phyloP scores from a whole-genome alignment of 2,329 filamentous ascomycete species.

The Purpureocillium takamizusanense region DNA sequence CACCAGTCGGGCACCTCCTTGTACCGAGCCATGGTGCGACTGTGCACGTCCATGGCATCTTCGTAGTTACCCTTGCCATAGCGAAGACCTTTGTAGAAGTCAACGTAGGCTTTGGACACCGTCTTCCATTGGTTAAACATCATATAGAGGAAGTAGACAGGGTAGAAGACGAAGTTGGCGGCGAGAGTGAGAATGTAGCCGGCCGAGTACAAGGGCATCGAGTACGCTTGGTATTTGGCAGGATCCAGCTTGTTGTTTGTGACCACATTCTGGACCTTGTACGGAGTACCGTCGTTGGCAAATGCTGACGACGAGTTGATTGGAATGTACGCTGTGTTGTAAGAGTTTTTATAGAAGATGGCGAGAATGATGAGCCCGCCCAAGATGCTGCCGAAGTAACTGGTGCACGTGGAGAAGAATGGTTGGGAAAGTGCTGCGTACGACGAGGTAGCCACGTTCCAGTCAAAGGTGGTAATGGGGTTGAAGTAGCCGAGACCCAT shows the following conservation, averaged over 20 bases:
- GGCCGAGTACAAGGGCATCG: constrained; percentile 33
- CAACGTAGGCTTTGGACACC: constrained; percentile 24
- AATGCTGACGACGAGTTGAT: constrained; percentile 35
- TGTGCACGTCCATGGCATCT: constrained; percentile 31
- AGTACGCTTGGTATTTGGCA: constrained; percentile 30
- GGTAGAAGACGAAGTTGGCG: constrained; percentile 34
- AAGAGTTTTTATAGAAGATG: constrained; percentile 33
- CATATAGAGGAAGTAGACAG: constrained; percentile 32
- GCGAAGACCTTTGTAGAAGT: constrained; percentile 28
- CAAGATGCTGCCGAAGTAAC: constrained; percentile 23
- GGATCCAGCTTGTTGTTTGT: constrained; percentile 27
- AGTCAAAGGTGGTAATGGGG: constrained; percentile 28
- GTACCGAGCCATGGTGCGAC: constrained; percentile 29
- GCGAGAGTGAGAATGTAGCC: constrained; percentile 30
- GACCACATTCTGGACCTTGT: constrained; percentile 23
- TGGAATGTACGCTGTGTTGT: constrained; percentile 33
- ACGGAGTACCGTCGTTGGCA: constrained; percentile 30
- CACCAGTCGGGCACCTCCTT: constrained; percentile 37
- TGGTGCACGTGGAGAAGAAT: constrained; percentile 27
- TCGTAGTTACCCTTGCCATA: constrained; percentile 31
- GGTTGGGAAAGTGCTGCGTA: constrained; percentile 27
- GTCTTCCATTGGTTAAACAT: constrained; percentile 23
- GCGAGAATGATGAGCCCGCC: constrained; percentile 28
- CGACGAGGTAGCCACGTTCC: constrained; percentile 28
- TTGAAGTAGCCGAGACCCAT: constrained; percentile 28